Evolutionary conservation across 2,329 filamentous ascomycete species (phyloP).

Genomic region (Bretziella fagacearum): DNA sequence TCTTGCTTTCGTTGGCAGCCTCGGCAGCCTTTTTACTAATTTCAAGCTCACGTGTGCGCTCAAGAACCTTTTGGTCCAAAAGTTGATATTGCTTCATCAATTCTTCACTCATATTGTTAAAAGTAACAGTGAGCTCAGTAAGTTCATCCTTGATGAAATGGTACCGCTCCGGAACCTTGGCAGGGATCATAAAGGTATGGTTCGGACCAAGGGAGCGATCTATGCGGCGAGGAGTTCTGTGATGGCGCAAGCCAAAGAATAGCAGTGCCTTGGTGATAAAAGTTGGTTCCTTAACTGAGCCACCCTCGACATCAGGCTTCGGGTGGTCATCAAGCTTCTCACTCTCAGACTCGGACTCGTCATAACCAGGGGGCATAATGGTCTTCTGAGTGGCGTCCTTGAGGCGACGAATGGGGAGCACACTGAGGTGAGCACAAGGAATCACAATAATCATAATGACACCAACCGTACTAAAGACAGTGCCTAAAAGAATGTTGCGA

Average conservation of each 20-base stretch:
- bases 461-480: constrained; percentile 68
- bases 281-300: background rate
- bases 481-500: constrained; percentile 65
- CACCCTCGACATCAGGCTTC: constrained; percentile 3
- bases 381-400: constrained; percentile 60
- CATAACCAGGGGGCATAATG: constrained; percentile 46
- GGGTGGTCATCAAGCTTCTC: background rate
- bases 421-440: constrained; percentile 66
- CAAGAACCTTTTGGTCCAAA: constrained; percentile 67
- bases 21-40: constrained; percentile 83
- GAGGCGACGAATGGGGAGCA: constrained; percentile 60
- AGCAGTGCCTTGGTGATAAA: constrained; percentile 14
- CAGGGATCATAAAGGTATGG: constrained; percentile 64
- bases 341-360: constrained; percentile 26
- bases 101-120: constrained; percentile 90
- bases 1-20: constrained; percentile 94
- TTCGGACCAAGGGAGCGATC: constrained; percentile 23
- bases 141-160: constrained; percentile 68
- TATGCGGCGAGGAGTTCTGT: constrained; percentile 18
- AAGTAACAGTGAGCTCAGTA: constrained; percentile 67
- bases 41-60: constrained; percentile 70
- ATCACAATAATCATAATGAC: constrained; percentile 54
- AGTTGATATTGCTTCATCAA: constrained; percentile 70
- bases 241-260: constrained; percentile 15
- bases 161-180: constrained; percentile 58